A percentile compares a stretch with the other conserved stretches of the same genome.
Conservation (phyloP, 2,329 filamentous ascomycete genomes). For the Colletotrichum sp. region DNA sequence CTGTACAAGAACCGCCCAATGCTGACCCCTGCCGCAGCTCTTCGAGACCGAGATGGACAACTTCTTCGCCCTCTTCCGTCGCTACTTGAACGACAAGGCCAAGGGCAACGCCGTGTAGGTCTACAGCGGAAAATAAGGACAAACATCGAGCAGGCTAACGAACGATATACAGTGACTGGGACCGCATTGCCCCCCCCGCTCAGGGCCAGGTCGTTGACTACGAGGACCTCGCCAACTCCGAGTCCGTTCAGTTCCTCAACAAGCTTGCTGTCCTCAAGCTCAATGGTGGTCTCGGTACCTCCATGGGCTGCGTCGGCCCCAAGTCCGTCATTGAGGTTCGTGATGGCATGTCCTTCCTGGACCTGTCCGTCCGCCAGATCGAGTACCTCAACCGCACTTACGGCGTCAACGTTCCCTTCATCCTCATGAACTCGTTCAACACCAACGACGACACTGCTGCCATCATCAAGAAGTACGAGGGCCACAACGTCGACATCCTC, state of each 20-base stretch:
- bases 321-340: constrained; percentile 99
- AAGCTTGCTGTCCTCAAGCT: constrained; percentile 99
- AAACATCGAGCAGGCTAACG: constrained; percentile 22
- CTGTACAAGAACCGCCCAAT: neutral
- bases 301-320: constrained; percentile 98
- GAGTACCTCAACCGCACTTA: constrained; percentile 99
- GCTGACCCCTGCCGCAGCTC: constrained; percentile 56
- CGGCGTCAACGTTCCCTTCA: constrained; percentile 94
- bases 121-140: neutral
- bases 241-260: constrained; percentile 92
- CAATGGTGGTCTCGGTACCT: constrained; percentile 98
- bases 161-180: constrained; percentile 76
- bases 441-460: constrained; percentile 96
- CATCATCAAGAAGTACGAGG: constrained; percentile 99
- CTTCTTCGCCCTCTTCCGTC: constrained; percentile 98
- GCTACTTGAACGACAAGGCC: constrained; percentile 98
- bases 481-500: constrained; percentile 98
- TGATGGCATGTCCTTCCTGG: constrained; percentile 99
- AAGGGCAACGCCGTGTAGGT: constrained; percentile 89
- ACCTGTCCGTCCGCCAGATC: constrained; percentile 97
- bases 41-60: constrained; percentile 99
- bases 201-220: constrained; percentile 95
- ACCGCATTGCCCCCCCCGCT: constrained; percentile 92
- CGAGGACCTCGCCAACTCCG: constrained; percentile 84
- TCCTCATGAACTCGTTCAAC: constrained; percentile 99